These are phyloP conservation scores for Sabuloglossum arenarium DNA, from an alignment of 495 filamentous ascomycete genomes.

Conservation along the genomic window DNA sequence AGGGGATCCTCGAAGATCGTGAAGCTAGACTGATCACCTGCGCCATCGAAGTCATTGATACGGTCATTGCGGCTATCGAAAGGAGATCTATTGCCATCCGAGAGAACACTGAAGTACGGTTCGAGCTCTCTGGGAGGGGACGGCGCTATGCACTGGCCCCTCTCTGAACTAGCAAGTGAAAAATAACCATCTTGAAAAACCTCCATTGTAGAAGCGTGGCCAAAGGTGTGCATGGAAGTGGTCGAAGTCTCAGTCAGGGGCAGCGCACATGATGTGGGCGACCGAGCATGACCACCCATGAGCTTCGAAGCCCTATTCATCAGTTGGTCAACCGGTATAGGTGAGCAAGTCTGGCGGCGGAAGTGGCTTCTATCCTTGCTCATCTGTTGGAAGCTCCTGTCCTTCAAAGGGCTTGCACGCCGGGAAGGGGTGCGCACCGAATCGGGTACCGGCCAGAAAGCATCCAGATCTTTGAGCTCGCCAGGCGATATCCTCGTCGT, in stretches of 20 bases:
- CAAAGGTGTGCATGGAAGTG: neutral
- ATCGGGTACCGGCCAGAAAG: neutral
- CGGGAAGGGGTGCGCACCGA: neutral
- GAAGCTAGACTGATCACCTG: neutral
- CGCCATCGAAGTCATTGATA: neutral
- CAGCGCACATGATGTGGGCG: neutral
- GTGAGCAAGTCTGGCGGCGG: neutral
- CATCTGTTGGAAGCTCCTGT: neutral
- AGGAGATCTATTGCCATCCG: neutral
- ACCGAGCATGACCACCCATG: neutral
- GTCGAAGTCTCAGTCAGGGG: neutral
- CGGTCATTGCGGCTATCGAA: neutral
- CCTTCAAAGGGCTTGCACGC: neutral
- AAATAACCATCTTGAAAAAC: neutral
- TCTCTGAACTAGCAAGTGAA: neutral
- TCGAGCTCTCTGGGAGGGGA: neutral
- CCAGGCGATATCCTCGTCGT: neutral
- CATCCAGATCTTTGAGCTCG: neutral
- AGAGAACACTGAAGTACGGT: neutral
- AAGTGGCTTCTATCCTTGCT: neutral
- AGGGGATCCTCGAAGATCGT: neutral
- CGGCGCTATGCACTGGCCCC: neutral
- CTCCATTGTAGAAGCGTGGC: neutral
- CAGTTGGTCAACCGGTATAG: neutral
- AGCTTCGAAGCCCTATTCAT: neutral